phyloP scores from a whole-genome alignment of 31 red algal species.

The Pterothamnion heteromorphum region DNA sequence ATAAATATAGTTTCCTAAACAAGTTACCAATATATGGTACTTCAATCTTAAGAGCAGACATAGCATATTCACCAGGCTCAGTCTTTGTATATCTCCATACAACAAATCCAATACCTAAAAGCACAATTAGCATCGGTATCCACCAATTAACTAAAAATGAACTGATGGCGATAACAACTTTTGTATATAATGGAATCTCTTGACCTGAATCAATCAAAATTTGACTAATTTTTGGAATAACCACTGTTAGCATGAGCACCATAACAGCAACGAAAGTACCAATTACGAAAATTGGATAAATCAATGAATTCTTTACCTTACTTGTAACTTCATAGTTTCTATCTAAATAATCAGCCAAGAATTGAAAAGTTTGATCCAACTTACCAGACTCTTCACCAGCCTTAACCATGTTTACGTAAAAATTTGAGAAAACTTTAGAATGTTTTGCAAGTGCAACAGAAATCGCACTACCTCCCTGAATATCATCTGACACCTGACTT shows the following conservation, averaged over 20 bases:
- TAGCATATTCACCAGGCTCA: background rate
- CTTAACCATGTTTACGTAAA: constrained; percentile 30
- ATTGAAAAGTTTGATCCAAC: background rate
- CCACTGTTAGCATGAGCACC: background rate
- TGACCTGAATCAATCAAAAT: constrained; percentile 19
- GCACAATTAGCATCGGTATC: background rate
- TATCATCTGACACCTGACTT: background rate
- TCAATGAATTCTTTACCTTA: constrained; percentile 17
- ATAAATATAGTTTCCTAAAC: background rate
- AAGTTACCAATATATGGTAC: constrained; percentile 1
- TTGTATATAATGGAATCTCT: constrained; percentile 8
- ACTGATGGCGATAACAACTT: background rate
- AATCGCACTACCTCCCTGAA: background rate
- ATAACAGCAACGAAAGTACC: background rate
- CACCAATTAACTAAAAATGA: background rate
- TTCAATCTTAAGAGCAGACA: background rate
- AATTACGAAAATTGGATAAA: constrained; percentile 22
- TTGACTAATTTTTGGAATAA: constrained; percentile 1
- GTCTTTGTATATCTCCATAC: background rate
- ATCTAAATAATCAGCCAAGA: constrained; percentile 11
- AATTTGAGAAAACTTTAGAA: constrained; percentile 13
- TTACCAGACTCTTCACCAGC: constrained; percentile 38
- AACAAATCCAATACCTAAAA: background rate
- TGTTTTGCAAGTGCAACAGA: background rate
- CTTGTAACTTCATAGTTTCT: background rate